A percentile compares a stretch with the other conserved stretches of the same genome.
Conservation (phyloP, 129 eudicot genomes). For the Gnaphalium uliginosum region DNA sequence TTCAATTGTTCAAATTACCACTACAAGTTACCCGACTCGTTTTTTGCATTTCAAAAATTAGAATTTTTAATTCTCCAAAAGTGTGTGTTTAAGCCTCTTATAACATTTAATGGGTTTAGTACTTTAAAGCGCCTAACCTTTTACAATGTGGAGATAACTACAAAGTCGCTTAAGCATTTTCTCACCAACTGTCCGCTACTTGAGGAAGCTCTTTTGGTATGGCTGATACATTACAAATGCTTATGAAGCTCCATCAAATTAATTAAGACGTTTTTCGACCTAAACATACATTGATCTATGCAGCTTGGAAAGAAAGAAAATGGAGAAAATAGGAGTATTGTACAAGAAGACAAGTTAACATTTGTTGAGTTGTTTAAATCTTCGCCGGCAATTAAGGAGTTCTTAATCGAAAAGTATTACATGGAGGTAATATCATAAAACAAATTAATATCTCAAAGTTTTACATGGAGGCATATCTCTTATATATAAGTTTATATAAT, state of each 20-base stretch:
- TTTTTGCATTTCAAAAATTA: slow-evolving; percentile 11
- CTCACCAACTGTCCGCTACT: slow-evolving; percentile 4
- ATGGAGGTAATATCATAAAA: not conserved
- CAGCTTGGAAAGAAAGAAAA: not conserved
- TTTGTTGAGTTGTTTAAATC: not conserved
- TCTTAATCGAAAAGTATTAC: not conserved
- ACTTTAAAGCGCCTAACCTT: not conserved
- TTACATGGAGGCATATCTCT: no score
- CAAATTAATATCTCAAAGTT: no score
- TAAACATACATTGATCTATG: not conserved
- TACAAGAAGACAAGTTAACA: not conserved
- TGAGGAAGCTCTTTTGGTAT: no score
- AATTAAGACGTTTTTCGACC: not conserved
- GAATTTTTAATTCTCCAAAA: slow-evolving; percentile 1
- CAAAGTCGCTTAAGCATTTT: slow-evolving; percentile 11
- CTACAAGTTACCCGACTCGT: slow-evolving; percentile 15
- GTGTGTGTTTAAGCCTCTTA: slow-evolving; percentile 16
- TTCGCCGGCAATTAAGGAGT: not conserved
- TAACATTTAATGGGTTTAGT: slow-evolving; percentile 21
- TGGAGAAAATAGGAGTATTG: not conserved
- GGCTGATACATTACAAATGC: not conserved
- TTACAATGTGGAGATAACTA: slow-evolving; percentile 7
- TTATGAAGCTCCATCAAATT: not conserved
- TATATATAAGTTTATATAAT: no score
- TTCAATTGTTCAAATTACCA: not conserved